Conservation (phyloP, 2,329 filamentous ascomycete genomes). For the Aspergillus brunneoviolaceus region DNA sequence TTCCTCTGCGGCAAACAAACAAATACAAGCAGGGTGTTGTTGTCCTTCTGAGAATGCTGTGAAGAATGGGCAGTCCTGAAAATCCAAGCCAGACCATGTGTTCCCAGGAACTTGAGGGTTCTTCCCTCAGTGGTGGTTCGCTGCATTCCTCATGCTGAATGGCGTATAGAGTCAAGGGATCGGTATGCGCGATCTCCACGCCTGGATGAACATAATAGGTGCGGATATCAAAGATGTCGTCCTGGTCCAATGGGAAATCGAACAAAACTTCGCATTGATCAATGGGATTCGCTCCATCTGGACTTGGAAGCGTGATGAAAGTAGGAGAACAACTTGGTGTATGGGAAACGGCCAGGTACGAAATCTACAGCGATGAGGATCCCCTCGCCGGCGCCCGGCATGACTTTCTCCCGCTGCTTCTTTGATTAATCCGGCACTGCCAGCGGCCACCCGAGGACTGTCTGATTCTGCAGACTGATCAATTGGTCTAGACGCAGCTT, state of each 20-base stretch:
- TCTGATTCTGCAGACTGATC: no score
- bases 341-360: no score
- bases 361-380: no score
- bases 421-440: neutral
- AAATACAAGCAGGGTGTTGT: slow-evolving; percentile 7
- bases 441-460: no score
- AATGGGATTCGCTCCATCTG: no score
- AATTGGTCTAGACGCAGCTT: slow-evolving; percentile 11
- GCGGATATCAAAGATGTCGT: neutral
- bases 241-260: no score
- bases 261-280: neutral
- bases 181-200: neutral
- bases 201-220: neutral
- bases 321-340: no score
- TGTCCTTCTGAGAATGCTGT: slow-evolving; percentile 15
- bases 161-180: slow-evolving; percentile 1
- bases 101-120: neutral
- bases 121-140: neutral
- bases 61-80: slow-evolving; percentile 16
- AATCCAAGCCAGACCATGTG: neutral
- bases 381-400: no score
- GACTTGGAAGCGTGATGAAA: no score
- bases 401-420: no score
- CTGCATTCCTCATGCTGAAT: neutral
- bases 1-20: slow-evolving; percentile 12